Conservation (phyloP, 768 basidiomycete species). For the Austroboletus eburneus region DNA sequence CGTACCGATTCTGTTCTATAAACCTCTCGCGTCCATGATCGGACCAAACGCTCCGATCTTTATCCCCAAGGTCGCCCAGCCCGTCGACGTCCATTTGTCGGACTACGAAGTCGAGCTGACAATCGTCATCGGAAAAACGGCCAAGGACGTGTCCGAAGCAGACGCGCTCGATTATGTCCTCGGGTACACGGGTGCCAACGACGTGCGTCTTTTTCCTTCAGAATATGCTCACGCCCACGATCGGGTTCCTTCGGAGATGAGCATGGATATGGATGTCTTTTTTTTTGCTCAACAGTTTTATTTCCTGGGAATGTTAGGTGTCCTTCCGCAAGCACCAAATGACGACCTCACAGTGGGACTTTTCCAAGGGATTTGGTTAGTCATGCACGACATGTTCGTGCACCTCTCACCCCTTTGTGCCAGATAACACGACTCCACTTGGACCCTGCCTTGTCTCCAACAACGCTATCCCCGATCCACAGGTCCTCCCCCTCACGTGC, state of each 20-base stretch:
- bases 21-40: conserved; percentile 65
- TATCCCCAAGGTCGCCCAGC: conserved; percentile 67
- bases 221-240: not conserved
- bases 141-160: conserved; percentile 73
- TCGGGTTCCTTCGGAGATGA: not conserved
- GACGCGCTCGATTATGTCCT: conserved; percentile 85
- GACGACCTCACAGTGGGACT: conserved; percentile 80
- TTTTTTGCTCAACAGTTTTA: not conserved
- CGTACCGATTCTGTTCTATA: conserved; percentile 75
- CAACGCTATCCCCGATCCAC: conserved; percentile 59
- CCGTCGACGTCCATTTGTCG: conserved; percentile 62
- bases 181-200: conserved; percentile 77
- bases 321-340: conserved; percentile 84
- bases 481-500: conserved; percentile 57
- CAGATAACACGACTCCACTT: conserved; percentile 51
- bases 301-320: conserved; percentile 29
- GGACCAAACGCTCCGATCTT: conserved; percentile 63
- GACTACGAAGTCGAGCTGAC: conserved; percentile 83
- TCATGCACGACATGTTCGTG: not conserved
- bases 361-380: conserved; percentile 83
- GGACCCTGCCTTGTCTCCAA: conserved; percentile 80
- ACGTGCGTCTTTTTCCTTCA: conserved; percentile 40
- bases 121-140: conserved; percentile 78
- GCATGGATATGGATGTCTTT: no score
- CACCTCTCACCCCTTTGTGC: not conserved